Base-by-base conservation (phyloP, 371 early-diverging fungal genomes). In the Batkoa obscura region DNA sequence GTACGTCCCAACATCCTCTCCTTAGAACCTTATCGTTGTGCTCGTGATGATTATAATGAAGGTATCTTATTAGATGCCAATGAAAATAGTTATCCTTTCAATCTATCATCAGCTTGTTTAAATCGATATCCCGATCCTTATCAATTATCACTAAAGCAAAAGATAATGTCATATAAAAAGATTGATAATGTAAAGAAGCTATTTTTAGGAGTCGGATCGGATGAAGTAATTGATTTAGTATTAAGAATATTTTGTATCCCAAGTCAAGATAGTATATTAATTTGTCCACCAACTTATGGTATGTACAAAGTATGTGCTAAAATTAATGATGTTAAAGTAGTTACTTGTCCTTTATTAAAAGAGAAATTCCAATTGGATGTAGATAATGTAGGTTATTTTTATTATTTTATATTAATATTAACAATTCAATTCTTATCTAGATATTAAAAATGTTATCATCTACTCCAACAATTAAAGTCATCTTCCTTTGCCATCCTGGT, bases 61-160 rank as follows among this genome's bases (percentile, higher is more conserved):
- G 98, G 98, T 43, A 81, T 95, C 39, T 75, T 98, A 37, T 76
- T 98, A 23, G 96, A 98, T 64, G 98, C 98, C 43, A 97, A 97
- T 67, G 98, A 97, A 66, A 97, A 97, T 73, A 76, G 89, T 38
- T 86, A 79, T 67, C 67, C 81, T 30, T 60, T 73, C 8, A 32
- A 35, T 5, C 9, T 53, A 3, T 59, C 63, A 31, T 59, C 54
- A 6, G 58, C 66, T 32, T 58, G 64, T 2, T 79, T 92, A 55
- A 80, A 95, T 70, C 74, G 96, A 57, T 97, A 97, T 70, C 98
- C 98, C 17, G 95, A 95, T 64, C 98, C 98, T 43, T 78, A 84
- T 67, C 94, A 94, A 51, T 53, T 61, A 15, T 68, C 71, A 37
- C 73, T 95, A 62, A 97, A 96, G 70, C 70, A 79, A 62, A 17